Conservation (phyloP, 345 rosid species). For the Aquilaria yunnanensis region DNA sequence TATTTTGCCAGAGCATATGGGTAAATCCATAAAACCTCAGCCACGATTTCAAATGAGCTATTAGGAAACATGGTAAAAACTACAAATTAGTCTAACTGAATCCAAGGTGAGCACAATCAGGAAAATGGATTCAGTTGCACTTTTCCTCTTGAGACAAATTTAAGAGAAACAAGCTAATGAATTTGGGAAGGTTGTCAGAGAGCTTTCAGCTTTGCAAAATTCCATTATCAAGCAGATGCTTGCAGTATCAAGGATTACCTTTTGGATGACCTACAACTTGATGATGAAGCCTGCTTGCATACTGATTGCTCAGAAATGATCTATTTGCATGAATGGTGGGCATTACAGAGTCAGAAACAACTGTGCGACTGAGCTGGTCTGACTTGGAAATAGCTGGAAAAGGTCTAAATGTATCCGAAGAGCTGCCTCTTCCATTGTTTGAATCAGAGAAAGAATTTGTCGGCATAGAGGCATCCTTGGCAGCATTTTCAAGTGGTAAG, state of each 20-base stretch:
- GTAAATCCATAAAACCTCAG: too few species aligned
- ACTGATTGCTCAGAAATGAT: conserved; percentile 40
- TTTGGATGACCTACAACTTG: conserved; percentile 52
- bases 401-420: conserved; percentile 53
- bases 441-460: conserved; percentile 40
- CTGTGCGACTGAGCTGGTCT: conserved; percentile 40
- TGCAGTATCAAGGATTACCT: conserved; percentile 23
- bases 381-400: conserved; percentile 44
- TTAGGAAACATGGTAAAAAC: too few species aligned
- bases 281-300: conserved; percentile 48
- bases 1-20: too few species aligned
- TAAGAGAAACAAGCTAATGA: too few species aligned
- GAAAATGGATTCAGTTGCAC: too few species aligned
- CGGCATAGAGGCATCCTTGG: conserved; percentile 36
- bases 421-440: conserved; percentile 36
- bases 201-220: too few species aligned
- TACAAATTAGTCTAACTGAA: too few species aligned
- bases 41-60: too few species aligned
- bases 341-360: conserved; percentile 36
- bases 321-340: conserved; percentile 37
- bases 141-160: too few species aligned
- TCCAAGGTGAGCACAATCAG: too few species aligned
- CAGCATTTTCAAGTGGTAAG: conserved; percentile 43
- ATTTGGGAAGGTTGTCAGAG: too few species aligned
- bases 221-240: not conserved